A percentile compares a stretch with the other conserved stretches of the same genome.
phyloP scores from a whole-genome alignment of 2,329 filamentous ascomycete species.

The Alternaria sp. region DNA sequence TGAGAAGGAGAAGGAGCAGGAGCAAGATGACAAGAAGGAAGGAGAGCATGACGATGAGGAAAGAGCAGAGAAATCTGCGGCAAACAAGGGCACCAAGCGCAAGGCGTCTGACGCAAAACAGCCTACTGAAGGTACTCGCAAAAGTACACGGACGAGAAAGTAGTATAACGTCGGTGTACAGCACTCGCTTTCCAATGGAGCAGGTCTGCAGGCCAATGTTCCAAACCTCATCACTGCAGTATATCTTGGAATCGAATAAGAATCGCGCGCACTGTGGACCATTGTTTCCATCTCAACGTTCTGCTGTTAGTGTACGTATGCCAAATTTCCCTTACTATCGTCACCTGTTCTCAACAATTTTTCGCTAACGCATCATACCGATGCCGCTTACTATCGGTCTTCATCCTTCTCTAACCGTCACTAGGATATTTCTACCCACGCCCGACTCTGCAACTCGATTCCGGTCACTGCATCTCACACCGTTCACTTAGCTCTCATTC shows the following conservation, averaged over 20 bases:
- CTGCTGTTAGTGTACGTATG: not conserved
- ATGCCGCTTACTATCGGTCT: constrained; percentile 8
- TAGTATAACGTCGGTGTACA: constrained; percentile 1
- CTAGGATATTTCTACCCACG: not conserved
- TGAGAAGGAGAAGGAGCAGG: constrained; percentile 4
- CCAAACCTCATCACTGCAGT: not conserved
- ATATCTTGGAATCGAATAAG: not conserved
- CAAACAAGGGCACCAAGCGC: constrained; percentile 34
- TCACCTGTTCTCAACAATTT: not conserved
- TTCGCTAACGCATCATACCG: not conserved
- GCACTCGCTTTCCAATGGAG: not conserved
- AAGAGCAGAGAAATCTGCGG: not conserved
- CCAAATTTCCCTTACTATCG: too few species aligned
- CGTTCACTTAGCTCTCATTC: not conserved
- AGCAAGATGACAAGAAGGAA: not conserved
- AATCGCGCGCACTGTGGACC: not conserved
- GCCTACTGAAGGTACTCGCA: constrained; percentile 30
- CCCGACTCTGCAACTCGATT: not conserved
- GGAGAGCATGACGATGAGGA: not conserved
- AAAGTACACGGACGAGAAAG: constrained; percentile 38
- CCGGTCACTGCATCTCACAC: constrained; percentile 1
- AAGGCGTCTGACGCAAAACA: constrained; percentile 27
- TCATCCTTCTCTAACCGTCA: not conserved
- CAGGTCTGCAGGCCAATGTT: not conserved
- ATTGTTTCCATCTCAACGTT: not conserved